phyloP scores from a whole-genome alignment of 2,329 filamentous ascomycete species.

The Zymoseptoria brevis region DNA sequence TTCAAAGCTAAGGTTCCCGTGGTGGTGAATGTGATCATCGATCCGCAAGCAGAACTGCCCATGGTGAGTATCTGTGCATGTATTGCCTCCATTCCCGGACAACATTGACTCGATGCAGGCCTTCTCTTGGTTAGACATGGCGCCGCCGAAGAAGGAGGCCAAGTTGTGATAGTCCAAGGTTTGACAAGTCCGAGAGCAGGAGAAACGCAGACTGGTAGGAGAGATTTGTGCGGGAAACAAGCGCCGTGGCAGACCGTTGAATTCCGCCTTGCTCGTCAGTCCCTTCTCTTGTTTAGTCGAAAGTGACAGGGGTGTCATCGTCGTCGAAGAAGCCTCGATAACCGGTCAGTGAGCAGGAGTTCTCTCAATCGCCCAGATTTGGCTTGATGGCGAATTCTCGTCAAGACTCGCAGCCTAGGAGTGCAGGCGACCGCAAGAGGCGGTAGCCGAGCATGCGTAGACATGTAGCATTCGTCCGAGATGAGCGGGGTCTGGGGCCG shows the following conservation, averaged over 20 bases:
- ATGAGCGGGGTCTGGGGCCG: background rate
- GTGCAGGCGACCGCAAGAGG: too few species aligned
- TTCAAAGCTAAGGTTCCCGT: constrained; percentile 42
- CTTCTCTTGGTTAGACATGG: constrained; percentile 28
- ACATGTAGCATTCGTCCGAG: background rate
- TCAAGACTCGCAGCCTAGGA: background rate
- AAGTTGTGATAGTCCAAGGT: constrained; percentile 12
- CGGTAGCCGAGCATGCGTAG: too few species aligned
- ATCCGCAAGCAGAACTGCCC: constrained; percentile 27
- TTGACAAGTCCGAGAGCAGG: background rate
- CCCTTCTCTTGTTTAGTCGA: background rate
- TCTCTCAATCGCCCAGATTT: too few species aligned
- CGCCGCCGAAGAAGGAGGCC: constrained; percentile 19
- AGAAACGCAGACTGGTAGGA: background rate
- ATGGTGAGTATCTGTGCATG: constrained; percentile 17
- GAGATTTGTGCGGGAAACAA: background rate
- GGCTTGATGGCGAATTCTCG: too few species aligned
- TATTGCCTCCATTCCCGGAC: background rate
- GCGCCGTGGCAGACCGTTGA: background rate
- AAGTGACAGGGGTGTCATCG: background rate
- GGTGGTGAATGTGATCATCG: constrained; percentile 50
- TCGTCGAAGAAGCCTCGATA: background rate
- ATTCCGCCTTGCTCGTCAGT: background rate
- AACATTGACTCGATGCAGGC: constrained; percentile 17
- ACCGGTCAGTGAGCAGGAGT: background rate